These are phyloP conservation scores for Lactifluus pinguis DNA, from an alignment of 768 basidiomycete genomes.

Conservation along the genomic window DNA sequence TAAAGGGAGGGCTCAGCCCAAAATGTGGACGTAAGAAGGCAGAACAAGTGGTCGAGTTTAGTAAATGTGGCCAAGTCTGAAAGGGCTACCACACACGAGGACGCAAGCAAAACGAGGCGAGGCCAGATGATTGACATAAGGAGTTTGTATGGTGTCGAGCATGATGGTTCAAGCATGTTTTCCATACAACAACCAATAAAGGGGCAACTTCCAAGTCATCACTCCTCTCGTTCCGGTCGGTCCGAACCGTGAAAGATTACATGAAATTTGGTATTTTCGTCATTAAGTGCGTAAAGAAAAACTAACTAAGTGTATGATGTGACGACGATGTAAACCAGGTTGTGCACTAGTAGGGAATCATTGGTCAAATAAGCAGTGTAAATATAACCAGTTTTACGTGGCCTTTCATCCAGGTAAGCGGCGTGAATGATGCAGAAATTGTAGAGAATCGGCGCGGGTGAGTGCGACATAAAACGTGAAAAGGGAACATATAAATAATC, in stretches of 20 bases:
- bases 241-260: neutral
- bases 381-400: slow-evolving; percentile 13
- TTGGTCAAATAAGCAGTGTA: slow-evolving; percentile 16
- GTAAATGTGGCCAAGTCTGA: slow-evolving; percentile 7
- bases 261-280: neutral
- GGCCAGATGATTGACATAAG: neutral
- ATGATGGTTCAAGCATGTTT: neutral
- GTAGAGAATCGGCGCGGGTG: slow-evolving; percentile 1
- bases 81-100: slow-evolving; percentile 11
- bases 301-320: slow-evolving; percentile 2
- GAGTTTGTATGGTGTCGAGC: neutral
- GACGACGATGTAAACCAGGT: slow-evolving; percentile 3
- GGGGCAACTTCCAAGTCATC: neutral
- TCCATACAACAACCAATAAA: neutral
- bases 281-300: slow-evolving; percentile 3
- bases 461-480: slow-evolving; percentile 8
- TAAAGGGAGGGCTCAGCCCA: slow-evolving; percentile 4
- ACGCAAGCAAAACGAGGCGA: slow-evolving; percentile 5
- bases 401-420: slow-evolving; percentile 10
- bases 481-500: slow-evolving; percentile 12
- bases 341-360: slow-evolving; percentile 11
- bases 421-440: slow-evolving; percentile 9
- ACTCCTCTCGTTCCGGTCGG: neutral
- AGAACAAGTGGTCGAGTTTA: neutral
- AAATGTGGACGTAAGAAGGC: slow-evolving; percentile 11